Base-by-base conservation (phyloP, 768 basidiomycete genomes). In the Phaffia australis region DNA sequence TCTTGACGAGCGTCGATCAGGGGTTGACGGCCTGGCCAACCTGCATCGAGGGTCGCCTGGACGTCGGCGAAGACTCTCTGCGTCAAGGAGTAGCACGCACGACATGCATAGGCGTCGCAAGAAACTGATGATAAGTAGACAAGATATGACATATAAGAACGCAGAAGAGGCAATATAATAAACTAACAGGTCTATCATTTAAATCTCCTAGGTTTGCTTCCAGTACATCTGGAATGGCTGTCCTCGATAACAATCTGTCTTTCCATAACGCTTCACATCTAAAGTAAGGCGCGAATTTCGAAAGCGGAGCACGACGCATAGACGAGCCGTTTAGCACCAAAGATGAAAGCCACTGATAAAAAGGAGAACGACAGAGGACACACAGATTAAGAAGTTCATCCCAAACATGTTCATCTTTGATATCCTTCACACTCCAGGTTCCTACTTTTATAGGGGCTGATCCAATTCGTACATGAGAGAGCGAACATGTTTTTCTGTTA, bases 401-500 rank as follows among this genome's bases (percentile, higher is more conserved):
- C 52, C n/a, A 54, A 27, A 32, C 19, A 23, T 32, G 6, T 21
- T 35, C 35, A 46, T 46, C 59, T 16, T 30, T 18, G 6, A 60
- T 5, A 25, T 69, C 56, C 1, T 56, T 30, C 42, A 69, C 55
- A 30, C 63, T 56, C 61, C 61, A 69, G 16, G 64, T 63, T 23
- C 56, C 67, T 1, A 69, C 61, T 5, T 64, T 63, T 42, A 63
- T 52, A 46, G 67, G 62, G 8, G 67, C 56, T 1, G 54, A 23
- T 8, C 56, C 49, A 30, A 68, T 67, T 18, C 73, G 69, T 2
- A 67, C 68, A 60, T 73, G 73, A 21, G 63, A 50, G 1, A 71
- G 70, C 23, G 47, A 50, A 59, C 73, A 73, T 0, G 73, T 73
- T 32, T 69, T 69, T 4, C 73, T 57, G 0, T 68, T 69, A 19